These are phyloP conservation scores for Mucuna pruriens DNA, from an alignment of 306 rosid genomes.

Conservation along the genomic window DNA sequence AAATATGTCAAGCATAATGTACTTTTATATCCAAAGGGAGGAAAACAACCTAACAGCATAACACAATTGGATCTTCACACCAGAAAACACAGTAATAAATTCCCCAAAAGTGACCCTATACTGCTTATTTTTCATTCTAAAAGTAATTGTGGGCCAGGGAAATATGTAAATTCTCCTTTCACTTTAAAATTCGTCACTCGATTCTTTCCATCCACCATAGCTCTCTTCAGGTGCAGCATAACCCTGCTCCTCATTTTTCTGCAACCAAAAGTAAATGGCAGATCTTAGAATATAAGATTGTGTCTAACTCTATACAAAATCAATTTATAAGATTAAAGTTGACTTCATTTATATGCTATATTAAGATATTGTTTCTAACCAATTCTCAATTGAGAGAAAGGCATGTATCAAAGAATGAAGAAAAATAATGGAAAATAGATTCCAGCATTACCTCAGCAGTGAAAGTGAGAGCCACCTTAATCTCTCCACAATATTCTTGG, in stretches of 20 bases:
- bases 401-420: conserved; percentile 20
- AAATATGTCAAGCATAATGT: background rate
- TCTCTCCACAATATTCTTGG: conserved; percentile 50
- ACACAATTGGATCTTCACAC: conserved; percentile 32
- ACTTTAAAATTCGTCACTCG: conserved; percentile 22
- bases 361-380: no score
- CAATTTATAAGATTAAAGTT: no score
- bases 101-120: background rate
- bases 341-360: no score
- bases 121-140: background rate
- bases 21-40: background rate
- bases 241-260: conserved; percentile 22
- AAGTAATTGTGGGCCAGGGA: background rate
- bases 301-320: no score
- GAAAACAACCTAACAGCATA: conserved; percentile 16
- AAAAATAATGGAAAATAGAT: background rate
- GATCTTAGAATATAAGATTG: no score
- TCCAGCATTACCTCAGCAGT: conserved; percentile 44
- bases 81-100: conserved; percentile 34
- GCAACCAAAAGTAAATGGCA: conserved; percentile 28
- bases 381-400: no score
- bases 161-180: background rate
- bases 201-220: conserved; percentile 47
- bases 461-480: conserved; percentile 56
- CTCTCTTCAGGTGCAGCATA: conserved; percentile 3